A percentile compares a stretch with the other conserved stretches of the same genome.
Evolutionary conservation across 2,329 filamentous ascomycete genomes (phyloP).

Genomic region (Colletotrichum sidae): DNA sequence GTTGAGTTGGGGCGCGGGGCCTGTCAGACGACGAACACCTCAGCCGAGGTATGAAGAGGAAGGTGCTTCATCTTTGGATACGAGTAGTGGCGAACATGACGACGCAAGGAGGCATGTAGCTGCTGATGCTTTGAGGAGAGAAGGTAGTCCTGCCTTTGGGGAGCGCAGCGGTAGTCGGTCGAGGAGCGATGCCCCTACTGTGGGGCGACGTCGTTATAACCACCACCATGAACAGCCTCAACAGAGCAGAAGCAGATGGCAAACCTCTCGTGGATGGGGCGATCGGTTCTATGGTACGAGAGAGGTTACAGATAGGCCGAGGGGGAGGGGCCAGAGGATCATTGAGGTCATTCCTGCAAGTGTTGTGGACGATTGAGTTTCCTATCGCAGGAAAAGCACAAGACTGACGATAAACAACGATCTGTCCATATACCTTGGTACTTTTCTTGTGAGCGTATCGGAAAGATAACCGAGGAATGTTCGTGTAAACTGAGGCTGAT

Average conservation of each 20-base stretch:
- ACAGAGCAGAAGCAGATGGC: conserved; percentile 20
- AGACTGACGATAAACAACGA: background rate
- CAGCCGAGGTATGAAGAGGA: conserved; percentile 6
- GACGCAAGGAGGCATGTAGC: background rate
- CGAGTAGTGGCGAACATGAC: conserved; percentile 1
- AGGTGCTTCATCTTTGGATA: background rate
- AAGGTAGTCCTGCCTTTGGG: background rate
- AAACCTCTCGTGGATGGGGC: conserved; percentile 3
- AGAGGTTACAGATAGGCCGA: conserved; percentile 11
- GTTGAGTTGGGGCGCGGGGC: conserved; percentile 4
- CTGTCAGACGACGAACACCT: conserved; percentile 1
- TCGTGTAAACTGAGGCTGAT: no score
- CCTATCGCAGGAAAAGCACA: background rate
- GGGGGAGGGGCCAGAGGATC: conserved; percentile 17
- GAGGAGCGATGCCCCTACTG: conserved; percentile 21
- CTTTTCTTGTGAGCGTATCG: no score
- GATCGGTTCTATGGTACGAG: conserved; percentile 18
- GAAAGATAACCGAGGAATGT: no score
- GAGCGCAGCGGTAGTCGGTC: conserved; percentile 1
- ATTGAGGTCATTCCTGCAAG: conserved; percentile 30
- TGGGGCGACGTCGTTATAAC: conserved; percentile 9
- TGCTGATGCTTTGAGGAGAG: background rate
- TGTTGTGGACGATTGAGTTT: conserved; percentile 15
- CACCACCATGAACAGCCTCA: background rate
- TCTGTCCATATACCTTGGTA: no score